Percentiles rank a stretch among this genome's conserved stretches.
Conservation (phyloP, 2,329 filamentous ascomycete species). For the Chrysoporthe cubensis region DNA sequence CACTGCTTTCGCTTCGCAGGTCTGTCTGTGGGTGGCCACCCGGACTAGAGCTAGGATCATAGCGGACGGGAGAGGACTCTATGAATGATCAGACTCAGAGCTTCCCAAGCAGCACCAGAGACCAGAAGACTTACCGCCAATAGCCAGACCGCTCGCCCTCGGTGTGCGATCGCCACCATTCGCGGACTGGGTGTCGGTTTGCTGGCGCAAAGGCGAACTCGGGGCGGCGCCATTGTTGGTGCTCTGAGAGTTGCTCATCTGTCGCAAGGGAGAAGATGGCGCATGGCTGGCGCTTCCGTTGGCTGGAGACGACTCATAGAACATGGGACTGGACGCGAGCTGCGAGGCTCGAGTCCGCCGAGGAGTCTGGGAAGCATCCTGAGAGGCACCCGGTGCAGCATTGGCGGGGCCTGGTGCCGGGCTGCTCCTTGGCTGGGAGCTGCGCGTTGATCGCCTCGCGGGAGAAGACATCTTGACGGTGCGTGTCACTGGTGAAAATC, state of each 20-base stretch:
- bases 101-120: not conserved
- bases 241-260: conserved; percentile 62
- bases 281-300: conserved; percentile 41
- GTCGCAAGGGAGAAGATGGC: conserved; percentile 57
- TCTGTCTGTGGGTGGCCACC: conserved; percentile 69
- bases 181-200: conserved; percentile 59
- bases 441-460: conserved; percentile 56
- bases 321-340: conserved; percentile 78
- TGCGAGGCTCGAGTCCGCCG: conserved; percentile 51
- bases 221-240: conserved; percentile 48
- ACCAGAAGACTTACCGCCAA: conserved; percentile 61
- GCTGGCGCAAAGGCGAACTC: conserved; percentile 64
- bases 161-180: conserved; percentile 70
- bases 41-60: conserved; percentile 87
- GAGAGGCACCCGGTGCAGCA: conserved; percentile 6
- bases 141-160: conserved; percentile 62
- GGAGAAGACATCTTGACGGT: conserved; percentile 65
- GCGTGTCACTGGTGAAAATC: conserved; percentile 21
- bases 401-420: conserved; percentile 33
- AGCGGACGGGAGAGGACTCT: conserved; percentile 94
- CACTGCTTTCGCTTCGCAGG: conserved; percentile 81
- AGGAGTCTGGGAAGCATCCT: conserved; percentile 21
- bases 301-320: conserved; percentile 63
- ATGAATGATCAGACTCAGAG: conserved; percentile 23
- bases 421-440: conserved; percentile 44